Evolutionary conservation across 2,329 filamentous ascomycete genomes (phyloP), one percentile per base, ranked within the genome.

Genomic region (Cladosporium sp.): DNA sequence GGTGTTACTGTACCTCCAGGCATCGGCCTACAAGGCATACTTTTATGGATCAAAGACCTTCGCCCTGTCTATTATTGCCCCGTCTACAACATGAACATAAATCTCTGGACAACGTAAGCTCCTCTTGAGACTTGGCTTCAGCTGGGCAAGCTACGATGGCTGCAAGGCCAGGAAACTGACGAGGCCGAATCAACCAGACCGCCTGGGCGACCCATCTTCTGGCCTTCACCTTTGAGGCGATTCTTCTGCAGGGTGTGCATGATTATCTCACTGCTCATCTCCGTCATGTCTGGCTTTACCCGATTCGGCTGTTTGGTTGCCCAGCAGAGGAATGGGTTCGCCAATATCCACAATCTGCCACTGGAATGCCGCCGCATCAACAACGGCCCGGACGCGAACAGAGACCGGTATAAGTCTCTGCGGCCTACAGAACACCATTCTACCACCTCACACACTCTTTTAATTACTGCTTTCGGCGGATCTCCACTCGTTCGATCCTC

Each of bases 401-500:
- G 56, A 19, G 51, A 25, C 53, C 50, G 39, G 52, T 62, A 62
- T 63, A 63, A 63, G 59, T 52, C 50, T 35, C 18, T 38, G 19
- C 30, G 38, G 32, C 25, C 40, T 39, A 30, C 48, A 32, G 43
- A 46, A 46, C 32, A 18, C 20, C 20, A 27, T 20, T 38, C 40
- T 13, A 40, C 38, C 38, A 47, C 32, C 30, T 42, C 33, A 30
- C 32, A 50, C 49, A 51, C 46, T 56, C 57, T 55, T 50, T 52
- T 59, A 61, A 54, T 55, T 36, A 49, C 53, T 57, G 58, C 59
- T 58, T 57, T 54, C 54, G 55, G 50, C 45, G 55, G 55, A 58
- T 56, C 55, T 60, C 57, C 61, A 63, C 56, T 64, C 62, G 59
- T 61, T 64, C 53, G 60, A 57, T 64, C 60, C 53, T 54, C 40